Evolutionary conservation across 768 basidiomycete species (phyloP).

Genomic region (Saitozyma podzolica): DNA sequence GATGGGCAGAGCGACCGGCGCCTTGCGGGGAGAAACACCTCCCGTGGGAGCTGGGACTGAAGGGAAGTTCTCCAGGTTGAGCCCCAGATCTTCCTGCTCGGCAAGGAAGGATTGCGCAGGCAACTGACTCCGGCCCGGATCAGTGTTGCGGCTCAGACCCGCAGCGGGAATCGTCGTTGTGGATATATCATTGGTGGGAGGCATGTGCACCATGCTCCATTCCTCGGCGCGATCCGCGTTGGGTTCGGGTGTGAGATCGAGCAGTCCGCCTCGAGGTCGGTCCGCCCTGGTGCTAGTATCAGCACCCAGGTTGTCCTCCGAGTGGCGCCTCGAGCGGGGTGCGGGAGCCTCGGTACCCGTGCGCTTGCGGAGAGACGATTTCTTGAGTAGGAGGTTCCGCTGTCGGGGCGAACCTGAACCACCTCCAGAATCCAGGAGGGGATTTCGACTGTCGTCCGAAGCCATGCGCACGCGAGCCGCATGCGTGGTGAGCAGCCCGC

Average conservation of each 20-base stretch:
- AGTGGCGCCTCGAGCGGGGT: neutral
- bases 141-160: neutral
- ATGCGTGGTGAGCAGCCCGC: neutral
- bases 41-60: neutral
- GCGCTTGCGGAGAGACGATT: conserved; percentile 3
- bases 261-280: conserved; percentile 5
- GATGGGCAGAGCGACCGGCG: neutral
- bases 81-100: too few relatives aligned
- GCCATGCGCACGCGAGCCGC: neutral
- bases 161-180: too few relatives aligned
- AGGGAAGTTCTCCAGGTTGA: neutral
- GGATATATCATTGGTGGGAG: neutral
- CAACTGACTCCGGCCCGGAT: neutral
- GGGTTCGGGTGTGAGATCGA: neutral
- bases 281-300: neutral
- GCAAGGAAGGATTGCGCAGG: neutral
- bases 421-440: neutral
- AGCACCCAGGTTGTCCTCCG: conserved; percentile 1
- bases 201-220: conserved; percentile 7
- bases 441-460: neutral
- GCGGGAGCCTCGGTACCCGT: neutral
- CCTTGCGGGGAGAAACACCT: neutral
- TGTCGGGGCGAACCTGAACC: conserved; percentile 8
- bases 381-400: conserved; percentile 16
- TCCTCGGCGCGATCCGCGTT: conserved; percentile 1